Percentiles rank a stretch among this genome's conserved stretches.
Evolutionary conservation across 345 rosid species (phyloP).

Genomic region (Salix suchowensis): DNA sequence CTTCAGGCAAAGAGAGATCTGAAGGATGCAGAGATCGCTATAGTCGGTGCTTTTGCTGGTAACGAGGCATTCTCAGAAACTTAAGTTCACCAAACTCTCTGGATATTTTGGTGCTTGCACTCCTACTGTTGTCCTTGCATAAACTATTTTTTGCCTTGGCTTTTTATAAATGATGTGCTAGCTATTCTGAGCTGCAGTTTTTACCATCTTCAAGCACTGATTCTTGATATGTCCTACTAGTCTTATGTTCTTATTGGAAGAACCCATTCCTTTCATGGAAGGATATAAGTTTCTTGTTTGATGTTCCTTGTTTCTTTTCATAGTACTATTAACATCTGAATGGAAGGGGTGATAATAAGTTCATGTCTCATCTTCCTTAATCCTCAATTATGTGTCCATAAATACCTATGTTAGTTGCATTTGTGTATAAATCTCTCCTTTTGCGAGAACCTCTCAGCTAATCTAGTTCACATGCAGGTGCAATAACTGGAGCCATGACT

Average conservation of each 20-base stretch:
- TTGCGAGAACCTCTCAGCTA: not conserved
- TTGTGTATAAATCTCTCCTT: not conserved
- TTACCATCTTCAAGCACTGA: not conserved
- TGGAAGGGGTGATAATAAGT: not conserved
- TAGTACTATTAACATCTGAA: too few relatives aligned
- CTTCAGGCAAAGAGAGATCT: slow-evolving; percentile 71
- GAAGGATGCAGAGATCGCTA: slow-evolving; percentile 88
- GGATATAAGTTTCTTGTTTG: not conserved
- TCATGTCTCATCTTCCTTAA: not conserved
- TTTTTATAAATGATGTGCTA: not conserved
- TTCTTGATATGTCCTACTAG: too few relatives aligned
- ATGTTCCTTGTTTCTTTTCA: not conserved
- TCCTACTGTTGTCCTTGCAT: not conserved
- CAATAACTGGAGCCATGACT: slow-evolving; percentile 92
- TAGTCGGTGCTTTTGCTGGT: slow-evolving; percentile 93
- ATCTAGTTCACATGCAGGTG: slow-evolving; percentile 42
- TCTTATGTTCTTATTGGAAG: too few relatives aligned
- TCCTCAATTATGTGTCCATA: too few relatives aligned
- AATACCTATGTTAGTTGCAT: not conserved
- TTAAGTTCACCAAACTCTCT: not conserved
- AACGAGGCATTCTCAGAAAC: slow-evolving; percentile 31
- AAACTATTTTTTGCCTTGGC: not conserved
- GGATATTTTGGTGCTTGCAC: not conserved
- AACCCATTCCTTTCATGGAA: not conserved
- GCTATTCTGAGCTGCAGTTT: not conserved